phyloP scores from a whole-genome alignment of 768 basidiomycete genomes.

The Lactifluus volemus region DNA sequence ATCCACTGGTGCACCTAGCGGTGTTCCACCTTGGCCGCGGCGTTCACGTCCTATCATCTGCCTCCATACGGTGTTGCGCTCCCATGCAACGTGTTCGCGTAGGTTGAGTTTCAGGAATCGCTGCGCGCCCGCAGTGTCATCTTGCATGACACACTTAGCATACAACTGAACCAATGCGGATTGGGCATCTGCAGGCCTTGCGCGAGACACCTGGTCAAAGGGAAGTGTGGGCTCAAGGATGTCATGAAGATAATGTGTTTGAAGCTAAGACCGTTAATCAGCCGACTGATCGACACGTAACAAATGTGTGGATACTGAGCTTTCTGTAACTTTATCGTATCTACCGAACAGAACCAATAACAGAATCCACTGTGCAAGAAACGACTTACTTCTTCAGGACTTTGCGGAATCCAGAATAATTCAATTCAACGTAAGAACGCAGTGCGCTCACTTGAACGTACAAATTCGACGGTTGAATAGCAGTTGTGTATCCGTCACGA shows the following conservation, averaged over 20 bases:
- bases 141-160: slow-evolving; percentile 73
- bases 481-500: slow-evolving; percentile 74
- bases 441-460: slow-evolving; percentile 72
- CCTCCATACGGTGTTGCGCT: slow-evolving; percentile 95
- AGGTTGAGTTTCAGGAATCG: slow-evolving; percentile 82
- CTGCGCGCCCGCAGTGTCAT: slow-evolving; percentile 57
- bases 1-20: slow-evolving; percentile 22
- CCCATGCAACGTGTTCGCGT: slow-evolving; percentile 92
- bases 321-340: slow-evolving; percentile 90
- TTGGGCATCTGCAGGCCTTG: slow-evolving; percentile 50
- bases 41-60: slow-evolving; percentile 87
- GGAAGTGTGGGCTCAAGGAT: slow-evolving; percentile 59
- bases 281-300: background rate
- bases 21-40: slow-evolving; percentile 40
- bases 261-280: slow-evolving; percentile 38
- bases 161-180: slow-evolving; percentile 61
- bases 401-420: slow-evolving; percentile 90
- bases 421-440: slow-evolving; percentile 82
- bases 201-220: slow-evolving; percentile 57
- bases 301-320: slow-evolving; percentile 35
- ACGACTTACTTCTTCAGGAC: slow-evolving; percentile 86
- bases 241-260: slow-evolving; percentile 67
- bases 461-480: slow-evolving; percentile 85
- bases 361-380: background rate
- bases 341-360: slow-evolving; percentile 32